These are phyloP conservation scores for Ophiocordyceps polyrhachis-furcata DNA, from an alignment of 2,329 filamentous ascomycete species.

Conservation along the genomic window DNA sequence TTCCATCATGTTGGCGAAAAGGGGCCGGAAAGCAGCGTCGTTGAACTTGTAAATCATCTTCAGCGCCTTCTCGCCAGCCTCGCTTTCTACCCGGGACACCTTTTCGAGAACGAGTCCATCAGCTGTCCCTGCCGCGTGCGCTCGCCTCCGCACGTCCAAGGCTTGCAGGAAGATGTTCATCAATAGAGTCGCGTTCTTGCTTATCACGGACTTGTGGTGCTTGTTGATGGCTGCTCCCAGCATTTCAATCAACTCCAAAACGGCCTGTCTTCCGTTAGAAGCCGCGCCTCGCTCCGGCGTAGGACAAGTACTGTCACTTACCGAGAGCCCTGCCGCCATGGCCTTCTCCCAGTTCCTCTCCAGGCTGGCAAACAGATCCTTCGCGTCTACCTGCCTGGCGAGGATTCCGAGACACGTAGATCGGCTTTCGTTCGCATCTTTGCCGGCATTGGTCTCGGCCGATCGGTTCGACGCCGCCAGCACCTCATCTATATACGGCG, in stretches of 20 bases:
- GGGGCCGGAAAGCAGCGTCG: conserved; percentile 77
- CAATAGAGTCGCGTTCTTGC: conserved; percentile 54
- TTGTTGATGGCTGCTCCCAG: conserved; percentile 55
- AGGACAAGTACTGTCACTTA: conserved; percentile 19
- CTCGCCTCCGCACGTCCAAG: conserved; percentile 46
- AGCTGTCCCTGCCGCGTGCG: conserved; percentile 27
- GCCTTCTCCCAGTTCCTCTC: conserved; percentile 54
- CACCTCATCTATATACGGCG: conserved; percentile 54
- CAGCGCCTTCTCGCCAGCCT: conserved; percentile 52
- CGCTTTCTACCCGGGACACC: conserved; percentile 41
- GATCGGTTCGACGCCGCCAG: conserved; percentile 56
- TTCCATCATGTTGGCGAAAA: conserved; percentile 73
- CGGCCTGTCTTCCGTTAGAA: conserved; percentile 30
- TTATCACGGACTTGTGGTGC: conserved; percentile 59
- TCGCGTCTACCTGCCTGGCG: conserved; percentile 59
- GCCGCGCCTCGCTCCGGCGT: neutral
- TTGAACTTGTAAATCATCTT: conserved; percentile 96
- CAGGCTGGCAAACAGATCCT: conserved; percentile 55
- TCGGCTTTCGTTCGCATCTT: conserved; percentile 45
- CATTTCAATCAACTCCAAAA: conserved; percentile 49
- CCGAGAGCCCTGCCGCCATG: conserved; percentile 39
- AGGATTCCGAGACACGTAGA: conserved; percentile 52
- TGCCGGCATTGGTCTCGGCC: conserved; percentile 40
- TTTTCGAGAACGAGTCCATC: conserved; percentile 24
- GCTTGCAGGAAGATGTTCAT: conserved; percentile 41